Base-by-base conservation (phyloP, 331 rosid species). In the Quercus phellos region DNA sequence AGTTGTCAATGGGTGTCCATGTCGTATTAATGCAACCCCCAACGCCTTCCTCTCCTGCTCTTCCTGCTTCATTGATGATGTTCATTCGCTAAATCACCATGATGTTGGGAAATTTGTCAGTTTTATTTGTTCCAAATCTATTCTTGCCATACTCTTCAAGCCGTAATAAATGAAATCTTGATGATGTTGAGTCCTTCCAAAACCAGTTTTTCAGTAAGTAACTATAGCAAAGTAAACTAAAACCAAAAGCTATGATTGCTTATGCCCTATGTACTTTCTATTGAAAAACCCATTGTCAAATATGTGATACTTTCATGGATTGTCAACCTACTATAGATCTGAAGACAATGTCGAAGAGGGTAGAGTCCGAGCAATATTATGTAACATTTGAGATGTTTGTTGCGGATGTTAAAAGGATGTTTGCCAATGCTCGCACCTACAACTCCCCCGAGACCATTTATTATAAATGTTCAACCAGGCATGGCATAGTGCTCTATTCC, bases 401-500 rank as follows among this genome's bases (percentile, higher is more conserved):
- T 32, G 99, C 95, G 35, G 99, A 95, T 84, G 96, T 80, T 43
- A 90, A 83, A 85, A 93, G 99, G 85, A 95, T 95, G 98, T 92
- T 93, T 72, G 70, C 68, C 77, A 95, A 95, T 84, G 99, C 99
- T 26, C 92, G 96, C 32, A 92, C 94, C 26, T 95, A 91, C 67
- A 95, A 95, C 82, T 88, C 99, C 78, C 97, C 99, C 0, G 99
- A 95, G 34, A 95, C 98, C 34, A 95, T 95, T 53, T 95, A 95
- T 74, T 95, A 83, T 68, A 95, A 95, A 87, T 91, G 99, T 86
- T 64, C 99, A 51, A 74, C 91, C 53, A 91, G 99, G 99, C 71
- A 88, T 59, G 99, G 99, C 71, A 88, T 64, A 74, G 4, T 53
- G 72, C 66, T 51, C 35, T 38, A 18, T 70, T 19, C 32, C 27